These are phyloP conservation scores for Wilhelminamyces savonicus DNA, from an alignment of 805 yeast genomes.

Conservation along the genomic window DNA sequence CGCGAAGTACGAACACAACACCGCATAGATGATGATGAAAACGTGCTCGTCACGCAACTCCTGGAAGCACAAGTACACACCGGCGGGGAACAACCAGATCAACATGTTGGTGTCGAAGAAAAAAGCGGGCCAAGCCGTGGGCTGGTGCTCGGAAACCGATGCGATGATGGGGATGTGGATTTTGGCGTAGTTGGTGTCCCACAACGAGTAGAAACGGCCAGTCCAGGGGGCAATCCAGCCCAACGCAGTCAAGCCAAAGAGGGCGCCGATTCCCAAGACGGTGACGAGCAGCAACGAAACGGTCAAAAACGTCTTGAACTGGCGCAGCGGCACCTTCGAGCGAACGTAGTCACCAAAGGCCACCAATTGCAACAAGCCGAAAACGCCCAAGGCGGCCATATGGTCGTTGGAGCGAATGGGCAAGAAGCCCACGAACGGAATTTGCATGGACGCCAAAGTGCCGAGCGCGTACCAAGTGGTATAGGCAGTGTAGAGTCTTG, in stretches of 20 bases:
- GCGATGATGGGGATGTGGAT: conserved; percentile 98
- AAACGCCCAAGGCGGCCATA: conserved; percentile 96
- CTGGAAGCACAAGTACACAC: conserved; percentile 84
- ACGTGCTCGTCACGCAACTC: conserved; percentile 89
- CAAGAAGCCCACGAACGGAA: conserved; percentile 95
- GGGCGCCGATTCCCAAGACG: conserved; percentile 59
- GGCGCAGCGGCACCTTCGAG: conserved; percentile 61
- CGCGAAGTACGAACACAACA: conserved; percentile 94
- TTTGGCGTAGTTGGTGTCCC: conserved; percentile 98
- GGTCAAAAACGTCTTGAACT: conserved; percentile 64
- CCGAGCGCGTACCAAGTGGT: conserved; percentile 97
- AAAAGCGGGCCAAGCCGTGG: conserved; percentile 99
- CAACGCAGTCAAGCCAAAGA: conserved; percentile 74
- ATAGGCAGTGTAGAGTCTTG: conserved; percentile 80
- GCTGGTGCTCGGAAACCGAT: conserved; percentile 98
- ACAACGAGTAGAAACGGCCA: conserved; percentile 94
- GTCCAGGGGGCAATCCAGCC: conserved; percentile 99
- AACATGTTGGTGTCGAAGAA: conserved; percentile 89
- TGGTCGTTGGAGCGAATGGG: conserved; percentile 97
- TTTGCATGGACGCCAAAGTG: conserved; percentile 98
- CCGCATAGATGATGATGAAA: conserved; percentile 84
- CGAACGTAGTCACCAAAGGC: conserved; percentile 80
- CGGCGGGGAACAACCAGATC: conserved; percentile 98
- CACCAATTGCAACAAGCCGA: conserved; percentile 88
- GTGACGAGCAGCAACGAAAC: conserved; percentile 54